phyloP scores from a whole-genome alignment of 306 rosid genomes.

The Oxytropis ochrocephala region DNA sequence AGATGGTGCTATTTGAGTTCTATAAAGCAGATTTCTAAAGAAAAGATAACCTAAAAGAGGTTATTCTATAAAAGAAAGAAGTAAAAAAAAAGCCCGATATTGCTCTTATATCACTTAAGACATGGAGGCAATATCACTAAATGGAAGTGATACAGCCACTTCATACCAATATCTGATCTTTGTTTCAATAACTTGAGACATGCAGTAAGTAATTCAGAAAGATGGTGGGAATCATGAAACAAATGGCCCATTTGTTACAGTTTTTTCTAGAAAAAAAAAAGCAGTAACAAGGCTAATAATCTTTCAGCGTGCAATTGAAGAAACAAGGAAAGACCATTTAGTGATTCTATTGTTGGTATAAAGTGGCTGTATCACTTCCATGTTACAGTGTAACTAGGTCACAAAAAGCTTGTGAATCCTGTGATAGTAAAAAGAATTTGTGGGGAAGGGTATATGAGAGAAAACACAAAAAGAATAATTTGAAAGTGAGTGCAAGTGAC shows the following conservation, averaged over 20 bases:
- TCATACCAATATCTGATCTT: too few species aligned
- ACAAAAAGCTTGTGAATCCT: constrained; percentile 2
- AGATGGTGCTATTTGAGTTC: neutral
- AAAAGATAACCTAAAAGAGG: neutral
- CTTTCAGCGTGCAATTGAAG: neutral
- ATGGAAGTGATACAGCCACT: too few species aligned
- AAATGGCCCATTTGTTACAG: too few species aligned
- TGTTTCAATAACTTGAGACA: neutral
- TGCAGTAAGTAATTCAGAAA: too few species aligned
- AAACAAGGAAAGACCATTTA: neutral
- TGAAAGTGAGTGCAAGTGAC: too few species aligned
- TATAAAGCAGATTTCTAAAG: neutral
- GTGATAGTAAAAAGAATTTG: too few species aligned
- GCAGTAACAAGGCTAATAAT: neutral
- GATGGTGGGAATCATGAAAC: too few species aligned
- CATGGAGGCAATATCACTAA: too few species aligned
- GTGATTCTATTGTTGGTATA: neutral
- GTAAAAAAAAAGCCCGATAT: neutral
- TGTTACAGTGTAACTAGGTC: neutral
- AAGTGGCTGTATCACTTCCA: neutral
- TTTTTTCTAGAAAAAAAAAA: too few species aligned
- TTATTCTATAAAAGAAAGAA: neutral
- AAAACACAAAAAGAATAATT: too few species aligned
- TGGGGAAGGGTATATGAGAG: too few species aligned
- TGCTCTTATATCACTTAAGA: too few species aligned